These are phyloP conservation scores for Rachicladosporium sp. DNA, from an alignment of 2,329 filamentous ascomycete species.

Conservation along the genomic window DNA sequence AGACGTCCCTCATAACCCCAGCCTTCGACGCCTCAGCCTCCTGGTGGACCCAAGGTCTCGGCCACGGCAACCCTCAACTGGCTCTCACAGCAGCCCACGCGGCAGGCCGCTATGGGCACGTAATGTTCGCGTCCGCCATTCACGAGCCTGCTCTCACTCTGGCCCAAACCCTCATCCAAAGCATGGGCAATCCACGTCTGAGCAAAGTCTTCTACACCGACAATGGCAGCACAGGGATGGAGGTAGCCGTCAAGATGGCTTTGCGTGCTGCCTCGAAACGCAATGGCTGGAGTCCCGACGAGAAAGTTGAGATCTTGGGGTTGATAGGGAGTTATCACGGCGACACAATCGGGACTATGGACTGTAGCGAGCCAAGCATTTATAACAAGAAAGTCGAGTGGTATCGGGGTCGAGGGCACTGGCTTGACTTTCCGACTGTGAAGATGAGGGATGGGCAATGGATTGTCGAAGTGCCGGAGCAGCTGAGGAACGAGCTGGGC, in stretches of 20 bases:
- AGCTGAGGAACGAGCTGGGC: slow-evolving; percentile 2
- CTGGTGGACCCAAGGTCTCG: slow-evolving; percentile 85
- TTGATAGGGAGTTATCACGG: slow-evolving; percentile 75
- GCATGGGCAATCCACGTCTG: slow-evolving; percentile 52
- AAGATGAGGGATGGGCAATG: slow-evolving; percentile 55
- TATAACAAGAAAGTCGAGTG: slow-evolving; percentile 79
- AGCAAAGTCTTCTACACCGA: slow-evolving; percentile 70
- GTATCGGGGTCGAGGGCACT: slow-evolving; percentile 65
- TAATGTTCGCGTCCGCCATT: slow-evolving; percentile 75
- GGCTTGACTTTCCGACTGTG: slow-evolving; percentile 69
- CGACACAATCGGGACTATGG: slow-evolving; percentile 82
- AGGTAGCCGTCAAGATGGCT: slow-evolving; percentile 79
- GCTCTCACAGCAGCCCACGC: slow-evolving; percentile 68
- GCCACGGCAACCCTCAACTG: slow-evolving; percentile 61
- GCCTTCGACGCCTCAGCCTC: slow-evolving; percentile 77
- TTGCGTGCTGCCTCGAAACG: slow-evolving; percentile 54
- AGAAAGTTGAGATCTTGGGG: slow-evolving; percentile 50
- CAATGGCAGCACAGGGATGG: slow-evolving; percentile 71
- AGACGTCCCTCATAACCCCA: slow-evolving; percentile 40
- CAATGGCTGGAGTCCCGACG: slow-evolving; percentile 42
- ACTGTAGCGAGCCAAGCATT: slow-evolving; percentile 62
- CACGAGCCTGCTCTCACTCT: slow-evolving; percentile 64
- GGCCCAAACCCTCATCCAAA: slow-evolving; percentile 50
- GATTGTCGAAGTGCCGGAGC: slow-evolving; percentile 46
- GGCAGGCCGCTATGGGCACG: slow-evolving; percentile 72